phyloP scores from a whole-genome alignment of 805 yeast species.

The Clavispora carvajalis region DNA sequence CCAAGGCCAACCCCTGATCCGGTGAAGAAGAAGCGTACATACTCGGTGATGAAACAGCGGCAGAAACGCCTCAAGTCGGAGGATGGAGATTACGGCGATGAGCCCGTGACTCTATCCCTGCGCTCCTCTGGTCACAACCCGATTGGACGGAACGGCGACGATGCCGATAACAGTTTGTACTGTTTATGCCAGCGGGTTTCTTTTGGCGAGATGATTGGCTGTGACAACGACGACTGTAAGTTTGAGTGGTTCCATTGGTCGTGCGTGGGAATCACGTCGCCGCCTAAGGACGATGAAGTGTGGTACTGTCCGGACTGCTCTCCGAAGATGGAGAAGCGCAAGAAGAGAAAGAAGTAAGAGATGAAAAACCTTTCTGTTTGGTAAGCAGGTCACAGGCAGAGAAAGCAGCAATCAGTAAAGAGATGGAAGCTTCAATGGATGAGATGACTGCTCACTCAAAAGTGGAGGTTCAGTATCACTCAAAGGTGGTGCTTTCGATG shows the following conservation, averaged over 20 bases:
- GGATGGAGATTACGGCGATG: slow-evolving; percentile 14
- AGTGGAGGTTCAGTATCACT: no score
- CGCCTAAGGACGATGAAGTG: slow-evolving; percentile 72
- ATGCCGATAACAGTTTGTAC: slow-evolving; percentile 45
- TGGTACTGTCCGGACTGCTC: slow-evolving; percentile 93
- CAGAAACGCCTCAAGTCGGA: slow-evolving; percentile 13
- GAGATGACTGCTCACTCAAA: no score
- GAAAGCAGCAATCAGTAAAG: no score
- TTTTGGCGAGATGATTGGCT: slow-evolving; percentile 94
- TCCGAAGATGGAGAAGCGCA: slow-evolving; percentile 41
- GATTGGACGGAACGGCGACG: slow-evolving; percentile 24
- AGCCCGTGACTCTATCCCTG: slow-evolving; percentile 9
- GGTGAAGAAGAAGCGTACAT: slow-evolving; percentile 11
- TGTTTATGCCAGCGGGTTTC: slow-evolving; percentile 94
- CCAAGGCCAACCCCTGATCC: slow-evolving; percentile 16
- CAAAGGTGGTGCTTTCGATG: no score
- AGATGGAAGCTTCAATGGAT: no score
- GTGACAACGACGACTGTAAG: slow-evolving; percentile 86
- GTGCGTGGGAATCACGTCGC: slow-evolving; percentile 84
- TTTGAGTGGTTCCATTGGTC: slow-evolving; percentile 95
- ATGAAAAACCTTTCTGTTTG: background rate
- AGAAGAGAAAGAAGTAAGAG: slow-evolving; percentile 33
- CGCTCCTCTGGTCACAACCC: background rate
- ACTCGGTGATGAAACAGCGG: slow-evolving; percentile 10
- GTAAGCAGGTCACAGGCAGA: no score